Evolutionary conservation across 1,284 basidiomycete species (phyloP), one percentile per base, ranked within the genome.

Genomic region (Xerocomus amazonicus): DNA sequence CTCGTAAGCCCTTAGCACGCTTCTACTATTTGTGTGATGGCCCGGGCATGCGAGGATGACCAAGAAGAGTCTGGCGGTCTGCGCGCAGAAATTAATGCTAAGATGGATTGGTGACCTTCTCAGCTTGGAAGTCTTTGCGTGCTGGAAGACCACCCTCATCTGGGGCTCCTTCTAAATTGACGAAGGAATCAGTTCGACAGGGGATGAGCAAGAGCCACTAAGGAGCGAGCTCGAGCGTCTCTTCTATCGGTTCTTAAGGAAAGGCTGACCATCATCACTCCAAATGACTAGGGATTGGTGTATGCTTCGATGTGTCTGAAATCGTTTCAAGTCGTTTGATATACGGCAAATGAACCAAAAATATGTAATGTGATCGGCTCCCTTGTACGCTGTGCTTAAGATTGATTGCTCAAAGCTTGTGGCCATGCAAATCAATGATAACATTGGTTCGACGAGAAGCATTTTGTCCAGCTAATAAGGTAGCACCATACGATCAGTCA

Each of bases 321-420:
- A 23, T 50, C 1, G 44, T 41, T n/a, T 53, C 29, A 40, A 26
- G 35, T 46, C 44, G 8, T 43, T 13, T 19, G 23, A 27, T 12
- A 13, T 9, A 1, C 16, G 14, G 51, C n/a, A n/a, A n/a, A n/a
- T n/a, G n/a, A n/a, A n/a, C n/a, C n/a, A n/a, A n/a, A n/a, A n/a
- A n/a, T n/a, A n/a, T n/a, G n/a, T n/a, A n/a, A 90, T 76, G 59
- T 84, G 90, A 61, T 90, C 87, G 35, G 90, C 67, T 29, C 71
- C 72, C 77, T 88, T 76, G 54, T 78, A 73, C 2, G 72, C 76
- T 4, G 87, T 83, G 65, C 2, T 59, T 64, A 35, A 82, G 73
- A 56, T 87, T 78, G 34, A 87, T 79, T 12, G 63, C 46, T 37
- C 77, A 55, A 84, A 80, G 55, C 79, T 78, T 16, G 69, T 70